These are phyloP conservation scores for Trypanosoma caninum DNA, from an alignment of 208 protist species.

Conservation along the genomic window DNA sequence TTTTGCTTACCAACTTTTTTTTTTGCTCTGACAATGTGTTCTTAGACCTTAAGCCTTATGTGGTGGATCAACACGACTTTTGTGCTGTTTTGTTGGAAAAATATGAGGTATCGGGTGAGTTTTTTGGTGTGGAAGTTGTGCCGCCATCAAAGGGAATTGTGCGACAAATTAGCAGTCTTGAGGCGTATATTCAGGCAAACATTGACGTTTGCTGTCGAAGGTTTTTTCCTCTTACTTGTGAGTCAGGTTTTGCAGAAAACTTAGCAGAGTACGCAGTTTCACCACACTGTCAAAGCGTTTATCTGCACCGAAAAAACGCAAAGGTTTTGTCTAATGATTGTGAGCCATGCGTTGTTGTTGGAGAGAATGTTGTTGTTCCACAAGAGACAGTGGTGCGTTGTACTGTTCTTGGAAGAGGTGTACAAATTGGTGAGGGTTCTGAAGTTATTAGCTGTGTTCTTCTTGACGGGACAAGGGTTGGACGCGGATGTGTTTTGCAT, in stretches of 20 bases:
- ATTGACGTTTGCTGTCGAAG: constrained; percentile 69
- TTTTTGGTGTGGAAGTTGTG: constrained; percentile 70
- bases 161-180: constrained; percentile 51
- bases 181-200: constrained; percentile 76
- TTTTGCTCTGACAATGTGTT: constrained; percentile 71
- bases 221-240: constrained; percentile 77
- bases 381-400: constrained; percentile 45
- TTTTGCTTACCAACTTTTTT: constrained; percentile 68
- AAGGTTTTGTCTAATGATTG: constrained; percentile 16
- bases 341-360: constrained; percentile 61
- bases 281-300: constrained; percentile 62
- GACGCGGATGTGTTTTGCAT: constrained; percentile 43
- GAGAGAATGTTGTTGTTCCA: constrained; percentile 51
- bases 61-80: constrained; percentile 61
- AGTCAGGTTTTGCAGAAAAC: constrained; percentile 78
- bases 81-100: constrained; percentile 61
- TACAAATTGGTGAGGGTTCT: constrained; percentile 51
- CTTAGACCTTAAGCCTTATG: constrained; percentile 67
- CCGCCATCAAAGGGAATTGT: constrained; percentile 38
- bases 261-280: constrained; percentile 65
- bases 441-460: constrained; percentile 63
- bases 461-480: constrained; percentile 58
- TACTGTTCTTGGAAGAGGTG: constrained; percentile 49
- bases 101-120: constrained; percentile 66
- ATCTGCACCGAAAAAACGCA: constrained; percentile 46